Percentiles rank a stretch among this genome's conserved stretches.
phyloP scores from a whole-genome alignment of 768 basidiomycete genomes.

The Podaxis rugospora region DNA sequence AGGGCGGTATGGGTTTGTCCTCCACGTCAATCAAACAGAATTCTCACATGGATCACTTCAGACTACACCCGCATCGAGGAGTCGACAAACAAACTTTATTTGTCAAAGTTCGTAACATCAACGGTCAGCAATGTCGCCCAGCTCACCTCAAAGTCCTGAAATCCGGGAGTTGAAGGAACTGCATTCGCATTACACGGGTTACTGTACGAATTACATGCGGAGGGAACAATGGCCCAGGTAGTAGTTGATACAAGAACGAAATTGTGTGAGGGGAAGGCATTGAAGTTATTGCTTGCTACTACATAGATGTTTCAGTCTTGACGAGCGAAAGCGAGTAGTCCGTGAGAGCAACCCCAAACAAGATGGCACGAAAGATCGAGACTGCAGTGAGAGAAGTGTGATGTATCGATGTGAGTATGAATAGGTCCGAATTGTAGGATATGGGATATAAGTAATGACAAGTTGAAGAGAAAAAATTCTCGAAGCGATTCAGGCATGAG shows the following conservation, averaged over 20 bases:
- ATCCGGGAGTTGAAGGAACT: constrained; percentile 11
- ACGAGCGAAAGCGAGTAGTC: not conserved
- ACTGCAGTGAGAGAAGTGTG: not conserved
- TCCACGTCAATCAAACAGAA: not conserved
- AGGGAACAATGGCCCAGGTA: not conserved
- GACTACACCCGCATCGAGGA: constrained; percentile 23
- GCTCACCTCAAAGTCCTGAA: constrained; percentile 32
- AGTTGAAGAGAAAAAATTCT: not conserved
- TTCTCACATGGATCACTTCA: constrained; percentile 7
- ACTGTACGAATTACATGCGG: constrained; percentile 7
- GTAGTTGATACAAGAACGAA: constrained; percentile 6
- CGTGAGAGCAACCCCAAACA: not conserved
- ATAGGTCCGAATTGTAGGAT: not conserved
- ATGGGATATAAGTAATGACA: not conserved
- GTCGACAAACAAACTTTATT: constrained; percentile 30
- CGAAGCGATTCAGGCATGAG: not conserved
- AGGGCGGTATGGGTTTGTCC: constrained; percentile 25
- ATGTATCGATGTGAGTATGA: not conserved
- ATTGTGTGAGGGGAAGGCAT: not conserved
- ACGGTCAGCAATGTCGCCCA: constrained; percentile 48
- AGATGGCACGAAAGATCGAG: not conserved
- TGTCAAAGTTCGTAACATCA: constrained; percentile 63
- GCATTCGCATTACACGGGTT: constrained; percentile 2
- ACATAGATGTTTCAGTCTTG: not conserved
- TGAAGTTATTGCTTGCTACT: constrained; percentile 1